Evolutionary conservation across 495 filamentous ascomycete species (phyloP).

Genomic region (Trichoderma parareesei): DNA sequence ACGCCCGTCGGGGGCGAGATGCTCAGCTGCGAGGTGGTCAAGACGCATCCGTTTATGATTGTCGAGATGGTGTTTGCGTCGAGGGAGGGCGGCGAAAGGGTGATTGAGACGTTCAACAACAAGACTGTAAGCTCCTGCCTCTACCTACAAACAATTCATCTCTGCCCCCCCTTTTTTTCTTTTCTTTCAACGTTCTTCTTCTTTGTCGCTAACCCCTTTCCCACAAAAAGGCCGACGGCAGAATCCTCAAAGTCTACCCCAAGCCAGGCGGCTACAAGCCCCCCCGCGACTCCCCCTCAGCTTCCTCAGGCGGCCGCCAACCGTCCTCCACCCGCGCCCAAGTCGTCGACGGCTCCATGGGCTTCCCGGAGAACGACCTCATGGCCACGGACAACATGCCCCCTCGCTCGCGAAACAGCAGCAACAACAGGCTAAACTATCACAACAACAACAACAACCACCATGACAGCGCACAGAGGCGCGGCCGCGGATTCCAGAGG

Average conservation of each 20-base stretch:
- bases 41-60: conserved; percentile 66
- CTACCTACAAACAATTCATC: not conserved
- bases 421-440: conserved; percentile 26
- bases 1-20: conserved; percentile 63
- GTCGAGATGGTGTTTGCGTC: conserved; percentile 78
- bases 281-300: not conserved
- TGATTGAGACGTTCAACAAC: conserved; percentile 78
- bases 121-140: conserved; percentile 53
- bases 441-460: conserved; percentile 18
- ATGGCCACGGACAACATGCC: conserved; percentile 4
- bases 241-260: conserved; percentile 66
- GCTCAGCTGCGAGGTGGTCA: conserved; percentile 61
- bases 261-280: conserved; percentile 39
- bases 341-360: conserved; percentile 53
- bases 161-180: not conserved
- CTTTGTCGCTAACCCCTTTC: not conserved
- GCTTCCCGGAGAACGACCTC: conserved; percentile 44
- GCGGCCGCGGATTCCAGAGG: conserved; percentile 28
- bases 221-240: conserved; percentile 68
- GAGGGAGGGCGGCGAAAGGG: conserved; percentile 67
- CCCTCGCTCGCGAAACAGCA: not conserved
- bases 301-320: not conserved
- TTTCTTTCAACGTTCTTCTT: not conserved
- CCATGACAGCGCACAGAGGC: conserved; percentile 16
- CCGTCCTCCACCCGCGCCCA: conserved; percentile 23